These are phyloP conservation scores for Ceriops decandra DNA, from an alignment of 345 rosid genomes.

Conservation along the genomic window DNA sequence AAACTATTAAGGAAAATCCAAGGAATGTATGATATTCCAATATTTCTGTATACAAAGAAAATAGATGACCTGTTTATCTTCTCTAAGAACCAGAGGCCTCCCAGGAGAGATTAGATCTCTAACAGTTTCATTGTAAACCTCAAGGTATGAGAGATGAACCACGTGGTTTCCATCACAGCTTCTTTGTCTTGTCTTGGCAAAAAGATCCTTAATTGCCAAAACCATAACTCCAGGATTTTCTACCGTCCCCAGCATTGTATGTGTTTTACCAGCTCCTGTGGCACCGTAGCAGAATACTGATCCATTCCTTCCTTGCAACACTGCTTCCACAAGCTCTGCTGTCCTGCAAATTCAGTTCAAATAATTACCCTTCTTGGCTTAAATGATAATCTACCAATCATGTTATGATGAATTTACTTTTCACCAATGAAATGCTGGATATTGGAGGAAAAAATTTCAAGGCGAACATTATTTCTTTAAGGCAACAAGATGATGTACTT, in stretches of 20 bases:
- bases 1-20: neutral
- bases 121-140: conserved; percentile 89
- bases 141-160: conserved; percentile 92
- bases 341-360: conserved; percentile 53
- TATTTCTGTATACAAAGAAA: neutral
- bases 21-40: neutral
- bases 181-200: conserved; percentile 75
- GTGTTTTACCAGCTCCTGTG: conserved; percentile 94
- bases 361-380: neutral
- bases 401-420: neutral
- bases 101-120: conserved; percentile 95
- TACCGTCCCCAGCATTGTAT: conserved; percentile 87
- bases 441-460: neutral
- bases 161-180: conserved; percentile 84
- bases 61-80: conserved; percentile 75
- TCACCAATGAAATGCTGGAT: neutral
- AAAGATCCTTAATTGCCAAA: conserved; percentile 88
- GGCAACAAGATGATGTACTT: too few species aligned
- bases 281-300: conserved; percentile 99
- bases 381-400: neutral
- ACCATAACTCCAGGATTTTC: conserved; percentile 98
- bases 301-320: conserved; percentile 86
- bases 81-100: conserved; percentile 89
- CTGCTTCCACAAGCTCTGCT: conserved; percentile 84
- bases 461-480: too few species aligned